Conservation (phyloP, 1,284 basidiomycete genomes). For the Chalciporus piperatoides region DNA sequence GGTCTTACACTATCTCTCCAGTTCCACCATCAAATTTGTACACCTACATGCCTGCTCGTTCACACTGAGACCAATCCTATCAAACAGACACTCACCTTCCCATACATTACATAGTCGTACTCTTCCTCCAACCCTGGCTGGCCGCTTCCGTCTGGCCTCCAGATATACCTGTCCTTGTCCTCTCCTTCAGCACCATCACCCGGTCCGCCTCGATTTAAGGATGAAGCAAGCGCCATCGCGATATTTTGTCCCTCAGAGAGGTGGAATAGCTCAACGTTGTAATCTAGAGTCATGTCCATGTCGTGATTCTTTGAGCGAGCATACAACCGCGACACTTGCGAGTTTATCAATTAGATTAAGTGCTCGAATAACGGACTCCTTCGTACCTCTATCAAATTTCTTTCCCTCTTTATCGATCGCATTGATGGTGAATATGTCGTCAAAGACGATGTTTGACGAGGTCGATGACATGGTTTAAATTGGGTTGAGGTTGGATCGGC, state of each 20-base stretch:
- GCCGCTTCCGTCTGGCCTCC: constrained; percentile 88
- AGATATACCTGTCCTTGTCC: constrained; percentile 74
- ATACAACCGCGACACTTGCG: constrained; percentile 79
- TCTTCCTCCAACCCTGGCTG: constrained; percentile 89
- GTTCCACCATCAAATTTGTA: constrained; percentile 95
- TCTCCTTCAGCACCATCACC: constrained; percentile 48
- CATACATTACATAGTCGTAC: constrained; percentile 99
- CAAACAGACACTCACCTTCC: constrained; percentile 64
- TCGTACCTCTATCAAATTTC: constrained; percentile 92
- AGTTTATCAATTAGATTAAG: constrained; percentile 12
- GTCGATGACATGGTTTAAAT: constrained; percentile 57
- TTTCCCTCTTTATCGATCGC: constrained; percentile 91
- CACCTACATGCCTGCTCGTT: constrained; percentile 51
- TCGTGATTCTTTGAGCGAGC: constrained; percentile 83
- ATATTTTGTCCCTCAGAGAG: constrained; percentile 70
- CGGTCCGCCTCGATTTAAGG: constrained; percentile 64
- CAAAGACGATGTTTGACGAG: constrained; percentile 77
- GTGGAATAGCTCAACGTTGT: constrained; percentile 85
- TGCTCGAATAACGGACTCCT: not conserved
- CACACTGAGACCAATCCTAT: constrained; percentile 8
- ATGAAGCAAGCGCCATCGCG: constrained; percentile 83
- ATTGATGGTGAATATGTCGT: constrained; percentile 85
- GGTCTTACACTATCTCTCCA: constrained; percentile 73
- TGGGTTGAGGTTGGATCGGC: not conserved
- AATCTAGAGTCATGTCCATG: constrained; percentile 89